Conservation (phyloP, 257 asterid species). For the Nicotiana paniculata region DNA sequence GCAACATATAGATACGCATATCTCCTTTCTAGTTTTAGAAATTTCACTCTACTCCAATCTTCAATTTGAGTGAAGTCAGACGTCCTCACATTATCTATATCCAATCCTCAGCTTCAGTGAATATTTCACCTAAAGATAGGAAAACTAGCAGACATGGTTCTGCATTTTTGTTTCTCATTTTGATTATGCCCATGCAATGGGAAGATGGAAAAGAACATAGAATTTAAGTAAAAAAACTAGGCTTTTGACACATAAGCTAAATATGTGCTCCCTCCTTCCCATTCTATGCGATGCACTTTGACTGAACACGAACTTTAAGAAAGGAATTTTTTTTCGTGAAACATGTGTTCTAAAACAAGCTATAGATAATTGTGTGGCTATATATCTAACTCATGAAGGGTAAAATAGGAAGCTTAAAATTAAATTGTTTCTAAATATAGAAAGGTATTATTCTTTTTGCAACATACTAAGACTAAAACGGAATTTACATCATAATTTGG, state of each 20-base stretch:
- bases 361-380: too few relatives aligned
- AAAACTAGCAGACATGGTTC: not conserved
- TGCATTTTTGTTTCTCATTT: not conserved
- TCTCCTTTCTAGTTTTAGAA: not conserved
- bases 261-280: not conserved
- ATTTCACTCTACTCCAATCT: not conserved
- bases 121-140: not conserved
- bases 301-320: too few relatives aligned
- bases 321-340: too few relatives aligned
- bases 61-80: not conserved
- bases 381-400: too few relatives aligned
- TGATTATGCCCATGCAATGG: not conserved
- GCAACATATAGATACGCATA: not conserved
- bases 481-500: too few relatives aligned
- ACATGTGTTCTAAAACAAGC: too few relatives aligned
- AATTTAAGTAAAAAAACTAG: not conserved
- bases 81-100: not conserved
- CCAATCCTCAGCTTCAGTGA: not conserved
- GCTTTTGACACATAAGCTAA: not conserved
- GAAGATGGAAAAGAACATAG: not conserved
- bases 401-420: too few relatives aligned
- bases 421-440: too few relatives aligned
- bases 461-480: too few relatives aligned
- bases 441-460: too few relatives aligned
- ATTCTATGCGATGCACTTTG: too few relatives aligned